Evolutionary conservation across 2,329 filamentous ascomycete genomes (phyloP).

Genomic region (Alternaria triticina): DNA sequence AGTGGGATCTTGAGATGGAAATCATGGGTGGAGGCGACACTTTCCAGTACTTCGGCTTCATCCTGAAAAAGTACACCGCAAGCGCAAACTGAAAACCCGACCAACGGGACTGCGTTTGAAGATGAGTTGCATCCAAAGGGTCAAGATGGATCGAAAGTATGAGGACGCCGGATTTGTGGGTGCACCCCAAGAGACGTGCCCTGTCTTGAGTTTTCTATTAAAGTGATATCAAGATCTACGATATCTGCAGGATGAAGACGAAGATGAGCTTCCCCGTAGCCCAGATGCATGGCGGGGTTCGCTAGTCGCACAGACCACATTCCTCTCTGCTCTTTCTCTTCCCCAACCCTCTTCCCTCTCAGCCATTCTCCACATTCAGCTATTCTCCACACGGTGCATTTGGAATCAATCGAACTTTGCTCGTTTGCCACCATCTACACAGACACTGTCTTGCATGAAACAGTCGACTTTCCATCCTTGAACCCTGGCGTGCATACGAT

Average conservation of each 20-base stretch:
- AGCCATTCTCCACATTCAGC: neutral
- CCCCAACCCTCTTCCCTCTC: neutral
- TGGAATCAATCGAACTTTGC: neutral
- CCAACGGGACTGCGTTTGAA: neutral
- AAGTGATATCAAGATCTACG: neutral
- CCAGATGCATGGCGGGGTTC: neutral
- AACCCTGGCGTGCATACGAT: constrained; percentile 7
- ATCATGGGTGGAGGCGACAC: constrained; percentile 25
- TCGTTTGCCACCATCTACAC: neutral
- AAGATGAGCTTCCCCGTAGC: neutral
- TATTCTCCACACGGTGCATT: neutral
- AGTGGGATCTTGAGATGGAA: constrained; percentile 33
- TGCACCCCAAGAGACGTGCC: neutral
- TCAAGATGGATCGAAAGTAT: neutral
- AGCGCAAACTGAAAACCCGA: neutral
- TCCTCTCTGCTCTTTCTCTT: neutral
- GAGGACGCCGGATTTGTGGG: neutral
- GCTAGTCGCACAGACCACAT: neutral
- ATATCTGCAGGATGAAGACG: neutral
- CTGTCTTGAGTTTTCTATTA: neutral
- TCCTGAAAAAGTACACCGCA: neutral
- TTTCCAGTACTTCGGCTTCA: constrained; percentile 33
- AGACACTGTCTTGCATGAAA: constrained; percentile 7
- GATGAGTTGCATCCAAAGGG: neutral
- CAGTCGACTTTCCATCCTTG: neutral